Evolutionary conservation across 257 asterid genomes (phyloP).

Genomic region (Lithospermum erythrorhizon): DNA sequence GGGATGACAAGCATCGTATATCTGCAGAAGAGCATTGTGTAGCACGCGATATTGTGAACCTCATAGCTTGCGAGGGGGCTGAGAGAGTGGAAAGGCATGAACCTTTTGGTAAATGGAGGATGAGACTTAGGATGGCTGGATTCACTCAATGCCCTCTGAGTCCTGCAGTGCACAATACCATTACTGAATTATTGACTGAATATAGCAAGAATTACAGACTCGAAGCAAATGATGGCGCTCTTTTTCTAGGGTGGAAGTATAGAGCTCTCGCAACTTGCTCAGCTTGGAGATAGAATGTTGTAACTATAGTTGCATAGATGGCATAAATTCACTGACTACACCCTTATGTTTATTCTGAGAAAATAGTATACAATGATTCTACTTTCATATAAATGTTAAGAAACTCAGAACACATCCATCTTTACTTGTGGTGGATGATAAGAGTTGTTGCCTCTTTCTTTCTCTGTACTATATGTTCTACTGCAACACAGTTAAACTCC

Average conservation of each 20-base stretch:
- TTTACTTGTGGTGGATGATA: not conserved
- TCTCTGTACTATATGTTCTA: not conserved
- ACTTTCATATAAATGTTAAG: not conserved
- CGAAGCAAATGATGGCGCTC: conserved; percentile 48
- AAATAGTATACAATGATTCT: no score
- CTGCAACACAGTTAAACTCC: not conserved
- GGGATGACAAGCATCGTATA: conserved; percentile 62
- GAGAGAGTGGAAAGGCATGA: conserved; percentile 90
- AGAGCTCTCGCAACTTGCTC: not conserved
- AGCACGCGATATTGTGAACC: conserved; percentile 74
- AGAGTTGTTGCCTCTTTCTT: not conserved
- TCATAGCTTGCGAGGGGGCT: conserved; percentile 72
- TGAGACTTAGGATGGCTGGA: conserved; percentile 74
- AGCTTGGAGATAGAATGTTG: not conserved
- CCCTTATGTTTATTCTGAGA: not conserved
- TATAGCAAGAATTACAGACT: conserved; percentile 46
- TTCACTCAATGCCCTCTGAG: conserved; percentile 49
- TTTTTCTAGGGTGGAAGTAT: conserved; percentile 44
- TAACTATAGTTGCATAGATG: not conserved
- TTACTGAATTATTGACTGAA: conserved; percentile 45
- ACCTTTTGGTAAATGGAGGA: conserved; percentile 68
- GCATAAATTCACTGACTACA: not conserved
- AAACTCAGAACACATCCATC: not conserved
- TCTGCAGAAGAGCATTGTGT: conserved; percentile 80
- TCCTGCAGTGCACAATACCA: conserved; percentile 39